These are phyloP conservation scores for Halophytophthora batemanensis DNA, from an alignment of 352 stramenopile genomes.

Conservation along the genomic window DNA sequence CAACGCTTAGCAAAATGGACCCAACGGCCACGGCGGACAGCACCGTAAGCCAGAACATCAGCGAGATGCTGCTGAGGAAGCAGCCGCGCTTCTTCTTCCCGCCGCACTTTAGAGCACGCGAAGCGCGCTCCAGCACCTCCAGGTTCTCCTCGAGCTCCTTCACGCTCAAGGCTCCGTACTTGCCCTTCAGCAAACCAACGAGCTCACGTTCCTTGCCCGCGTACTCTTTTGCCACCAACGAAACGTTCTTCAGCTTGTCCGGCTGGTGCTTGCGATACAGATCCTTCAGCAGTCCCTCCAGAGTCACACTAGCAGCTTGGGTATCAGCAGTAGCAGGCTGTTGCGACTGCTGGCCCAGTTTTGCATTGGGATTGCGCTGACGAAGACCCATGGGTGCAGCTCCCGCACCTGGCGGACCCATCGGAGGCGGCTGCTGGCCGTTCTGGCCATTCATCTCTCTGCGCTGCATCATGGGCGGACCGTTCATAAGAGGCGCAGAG, in stretches of 20 bases:
- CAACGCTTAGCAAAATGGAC: conserved; percentile 28
- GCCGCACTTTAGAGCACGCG: conserved; percentile 2
- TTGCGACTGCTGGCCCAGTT: conserved; percentile 5
- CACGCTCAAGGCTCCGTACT: conserved; percentile 74
- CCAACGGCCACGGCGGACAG: conserved; percentile 28
- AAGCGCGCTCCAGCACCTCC: conserved; percentile 28
- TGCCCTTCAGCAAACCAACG: conserved; percentile 50
- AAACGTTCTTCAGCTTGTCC: conserved; percentile 66
- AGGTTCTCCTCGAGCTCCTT: conserved; percentile 69
- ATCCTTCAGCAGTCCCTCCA: conserved; percentile 56
- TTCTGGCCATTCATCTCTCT: neutral
- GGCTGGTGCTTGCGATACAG: conserved; percentile 78
- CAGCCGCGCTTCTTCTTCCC: conserved; percentile 25
- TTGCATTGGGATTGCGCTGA: conserved; percentile 17
- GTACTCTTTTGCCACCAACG: conserved; percentile 52
- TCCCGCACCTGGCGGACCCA: conserved; percentile 3
- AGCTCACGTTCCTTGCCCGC: conserved; percentile 66
- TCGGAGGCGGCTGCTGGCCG: conserved; percentile 1
- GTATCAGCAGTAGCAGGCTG: neutral
- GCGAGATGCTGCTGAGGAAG: conserved; percentile 23
- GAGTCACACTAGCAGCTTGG: conserved; percentile 23
- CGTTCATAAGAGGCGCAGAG: conserved; percentile 4
- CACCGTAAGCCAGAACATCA: conserved; percentile 30
- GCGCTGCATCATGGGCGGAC: conserved; percentile 6
- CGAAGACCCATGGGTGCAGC: conserved; percentile 19